Base-by-base conservation (phyloP, 768 basidiomycete genomes). In the Psilocybe tampanensis region DNA sequence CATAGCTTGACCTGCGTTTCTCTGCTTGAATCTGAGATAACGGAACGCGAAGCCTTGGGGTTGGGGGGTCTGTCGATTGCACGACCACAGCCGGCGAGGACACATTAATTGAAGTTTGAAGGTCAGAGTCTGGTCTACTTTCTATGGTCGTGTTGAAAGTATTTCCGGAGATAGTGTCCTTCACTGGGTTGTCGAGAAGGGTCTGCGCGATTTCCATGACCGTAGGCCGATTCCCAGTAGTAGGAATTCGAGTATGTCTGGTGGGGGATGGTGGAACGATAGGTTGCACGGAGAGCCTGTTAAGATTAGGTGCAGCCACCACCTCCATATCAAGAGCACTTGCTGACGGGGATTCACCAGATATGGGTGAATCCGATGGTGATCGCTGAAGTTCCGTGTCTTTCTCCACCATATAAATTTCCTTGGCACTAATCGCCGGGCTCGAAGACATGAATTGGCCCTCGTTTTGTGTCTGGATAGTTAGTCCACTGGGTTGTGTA, bases 151-250 rank as follows among this genome's bases (percentile, higher is more conserved):
- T 26, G 12, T 39, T 26, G 29, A 18, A 33, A 17, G 21, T 8
- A 19, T 33, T 39, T 3, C 18, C 23, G 15, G 32, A 12, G 5
- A 39, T 47, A 9, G 11, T 24, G 22, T 50, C 48, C 8, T 22
- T 58, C 36, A n/a, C 39, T 11, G 43, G 51, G 21, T 49, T 59
- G 26, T 80, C 76, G 32, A 68, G 75, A 52, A 90, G 67, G 8
- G 82, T 80, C 66, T 86, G 86, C 2, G 88, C 89, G 11, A 92
- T 83, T 41, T 92, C 89, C 90, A 92, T 92, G 21, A 85, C 89
- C 13, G 85, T 83, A 18, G 87, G 83, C 57, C 91, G 76, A 51
- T 81, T 84, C 15, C 88, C 88, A 5, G 88, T 82, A 64, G 83
- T 89, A 4, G 88, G 83, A 50, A 86, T 86, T 19, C 88, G 84